Evolutionary conservation across 768 basidiomycete genomes (phyloP).

Genomic region (Hygrophoropsis aurantiaca): DNA sequence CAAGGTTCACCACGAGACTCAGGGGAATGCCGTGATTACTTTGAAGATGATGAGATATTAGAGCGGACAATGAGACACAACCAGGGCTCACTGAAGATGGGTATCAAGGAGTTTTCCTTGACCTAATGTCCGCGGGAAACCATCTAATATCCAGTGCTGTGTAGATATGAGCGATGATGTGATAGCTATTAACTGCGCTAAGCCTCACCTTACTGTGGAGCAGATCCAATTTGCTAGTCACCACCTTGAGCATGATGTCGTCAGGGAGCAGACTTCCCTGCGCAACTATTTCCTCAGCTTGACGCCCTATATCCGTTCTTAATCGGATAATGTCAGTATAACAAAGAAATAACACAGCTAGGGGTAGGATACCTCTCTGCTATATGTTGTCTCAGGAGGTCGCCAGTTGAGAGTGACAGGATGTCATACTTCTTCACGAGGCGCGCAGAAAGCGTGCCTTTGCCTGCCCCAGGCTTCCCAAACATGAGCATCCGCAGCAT

Average conservation of each 20-base stretch:
- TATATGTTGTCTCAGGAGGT: constrained; percentile 84
- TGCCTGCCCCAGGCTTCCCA: constrained; percentile 70
- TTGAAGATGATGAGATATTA: constrained; percentile 4
- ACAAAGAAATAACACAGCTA: not conserved
- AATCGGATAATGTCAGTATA: not conserved
- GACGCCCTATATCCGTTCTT: constrained; percentile 68
- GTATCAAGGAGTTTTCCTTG: constrained; percentile 80
- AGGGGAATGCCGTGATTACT: constrained; percentile 67
- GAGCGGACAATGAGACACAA: not conserved
- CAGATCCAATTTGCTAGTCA: constrained; percentile 67
- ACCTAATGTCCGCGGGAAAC: constrained; percentile 86
- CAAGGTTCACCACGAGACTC: constrained; percentile 81
- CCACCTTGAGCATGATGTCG: constrained; percentile 74
- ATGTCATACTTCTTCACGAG: constrained; percentile 83
- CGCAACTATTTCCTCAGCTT: constrained; percentile 79
- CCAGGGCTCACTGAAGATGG: constrained; percentile 59
- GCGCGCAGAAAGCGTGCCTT: constrained; percentile 78
- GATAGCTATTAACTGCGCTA: not conserved
- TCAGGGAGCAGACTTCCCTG: constrained; percentile 77
- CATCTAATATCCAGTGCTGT: constrained; percentile 91
- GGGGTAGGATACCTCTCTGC: constrained; percentile 47
- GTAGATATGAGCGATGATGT: not conserved
- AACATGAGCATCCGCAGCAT: constrained; percentile 54
- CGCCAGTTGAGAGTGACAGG: constrained; percentile 76
- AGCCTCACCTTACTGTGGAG: constrained; percentile 63